Evolutionary conservation across 2,329 filamentous ascomycete species (phyloP).

Genomic region (Periconia sp.): DNA sequence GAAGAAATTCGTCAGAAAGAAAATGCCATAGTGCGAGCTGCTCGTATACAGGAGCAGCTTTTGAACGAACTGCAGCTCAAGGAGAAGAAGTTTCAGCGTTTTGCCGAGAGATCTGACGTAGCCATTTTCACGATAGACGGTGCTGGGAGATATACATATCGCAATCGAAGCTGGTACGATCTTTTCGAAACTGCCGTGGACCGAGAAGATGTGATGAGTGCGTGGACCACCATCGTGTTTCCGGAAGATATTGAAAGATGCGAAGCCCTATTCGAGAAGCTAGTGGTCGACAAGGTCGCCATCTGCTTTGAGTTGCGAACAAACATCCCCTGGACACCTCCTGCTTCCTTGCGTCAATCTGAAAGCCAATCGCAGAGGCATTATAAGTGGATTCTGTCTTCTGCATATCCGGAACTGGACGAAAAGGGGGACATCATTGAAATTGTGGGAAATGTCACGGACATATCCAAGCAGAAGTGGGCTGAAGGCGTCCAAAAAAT

Average conservation of each 20-base stretch:
- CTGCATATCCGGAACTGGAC: slow-evolving; percentile 30
- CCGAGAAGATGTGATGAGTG: slow-evolving; percentile 16
- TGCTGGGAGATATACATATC: slow-evolving; percentile 37
- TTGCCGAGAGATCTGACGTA: slow-evolving; percentile 38
- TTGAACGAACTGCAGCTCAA: slow-evolving; percentile 32
- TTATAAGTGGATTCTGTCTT: slow-evolving; percentile 34
- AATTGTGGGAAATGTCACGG: slow-evolving; percentile 39
- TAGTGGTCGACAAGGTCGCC: slow-evolving; percentile 30
- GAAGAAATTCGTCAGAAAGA: slow-evolving; percentile 40
- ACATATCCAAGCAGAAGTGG: slow-evolving; percentile 42
- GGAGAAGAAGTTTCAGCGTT: slow-evolving; percentile 33
- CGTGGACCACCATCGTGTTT: slow-evolving; percentile 21
- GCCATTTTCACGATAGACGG: slow-evolving; percentile 42
- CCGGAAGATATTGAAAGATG: slow-evolving; percentile 35
- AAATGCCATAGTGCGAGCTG: slow-evolving; percentile 30
- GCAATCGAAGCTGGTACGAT: slow-evolving; percentile 44
- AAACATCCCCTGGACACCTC: slow-evolving; percentile 37
- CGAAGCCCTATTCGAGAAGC: slow-evolving; percentile 21
- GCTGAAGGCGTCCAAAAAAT: slow-evolving; percentile 37
- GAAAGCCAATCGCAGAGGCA: slow-evolving; percentile 14
- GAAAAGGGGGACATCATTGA: slow-evolving; percentile 24
- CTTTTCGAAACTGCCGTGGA: slow-evolving; percentile 26
- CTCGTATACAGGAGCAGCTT: slow-evolving; percentile 29
- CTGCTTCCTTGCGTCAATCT: slow-evolving; percentile 10
- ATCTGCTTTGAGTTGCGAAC: slow-evolving; percentile 43